Evolutionary conservation across 1,139 yeast species (phyloP).

Genomic region (Saccharomyces hybrid): DNA sequence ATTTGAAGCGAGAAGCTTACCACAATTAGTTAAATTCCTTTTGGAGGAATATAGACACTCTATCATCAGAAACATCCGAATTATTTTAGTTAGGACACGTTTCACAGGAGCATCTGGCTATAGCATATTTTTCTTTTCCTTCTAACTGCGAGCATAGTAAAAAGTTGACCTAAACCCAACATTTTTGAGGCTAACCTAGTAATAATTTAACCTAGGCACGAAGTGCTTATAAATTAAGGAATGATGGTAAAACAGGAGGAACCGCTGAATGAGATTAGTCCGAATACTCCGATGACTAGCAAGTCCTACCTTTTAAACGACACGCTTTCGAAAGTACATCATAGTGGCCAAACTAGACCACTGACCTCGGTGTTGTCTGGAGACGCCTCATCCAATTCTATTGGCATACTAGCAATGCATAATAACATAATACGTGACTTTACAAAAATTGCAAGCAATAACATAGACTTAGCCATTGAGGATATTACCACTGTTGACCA

Average conservation of each 20-base stretch:
- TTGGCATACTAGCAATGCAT: not conserved
- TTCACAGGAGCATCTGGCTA: not conserved
- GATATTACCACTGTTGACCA: not conserved
- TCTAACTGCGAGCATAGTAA: not conserved
- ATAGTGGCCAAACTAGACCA: constrained; percentile 1
- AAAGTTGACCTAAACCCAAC: not conserved
- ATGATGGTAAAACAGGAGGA: constrained; percentile 19
- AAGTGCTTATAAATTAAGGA: not conserved
- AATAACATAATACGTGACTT: not conserved
- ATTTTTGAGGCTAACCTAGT: not conserved
- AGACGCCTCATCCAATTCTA: not conserved
- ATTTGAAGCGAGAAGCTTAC: not conserved
- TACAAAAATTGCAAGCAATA: not conserved
- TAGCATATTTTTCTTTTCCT: not conserved
- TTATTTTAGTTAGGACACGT: not conserved
- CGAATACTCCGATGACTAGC: constrained; percentile 14
- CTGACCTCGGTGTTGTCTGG: not conserved
- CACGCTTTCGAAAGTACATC: not conserved
- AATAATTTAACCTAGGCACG: not conserved
- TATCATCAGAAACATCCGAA: not conserved
- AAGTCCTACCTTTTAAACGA: not conserved
- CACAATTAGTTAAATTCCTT: not conserved
- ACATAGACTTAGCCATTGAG: not conserved
- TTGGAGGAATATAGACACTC: not conserved
- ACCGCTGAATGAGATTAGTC: constrained; percentile 21